phyloP scores from a whole-genome alignment of 2,329 filamentous ascomycete genomes.

The Ceratocystis harringtonii region DNA sequence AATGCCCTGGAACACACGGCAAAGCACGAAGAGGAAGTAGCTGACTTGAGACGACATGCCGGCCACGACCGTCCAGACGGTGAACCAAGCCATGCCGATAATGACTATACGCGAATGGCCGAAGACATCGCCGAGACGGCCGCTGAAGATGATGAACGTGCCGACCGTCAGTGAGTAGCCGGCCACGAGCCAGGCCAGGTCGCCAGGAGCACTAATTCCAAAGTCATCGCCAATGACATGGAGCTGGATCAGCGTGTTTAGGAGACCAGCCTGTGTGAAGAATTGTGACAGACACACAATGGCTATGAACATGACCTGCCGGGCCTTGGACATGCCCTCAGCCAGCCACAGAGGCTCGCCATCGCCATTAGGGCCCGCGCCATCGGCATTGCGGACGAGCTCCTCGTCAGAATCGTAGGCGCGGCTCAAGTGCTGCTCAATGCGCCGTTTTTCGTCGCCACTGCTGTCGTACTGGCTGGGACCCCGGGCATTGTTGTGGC shows the following conservation, averaged over 20 bases:
- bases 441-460: slow-evolving; percentile 6
- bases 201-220: slow-evolving; percentile 27
- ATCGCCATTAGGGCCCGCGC: background rate
- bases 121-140: slow-evolving; percentile 41
- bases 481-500: background rate
- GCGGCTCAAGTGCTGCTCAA: background rate
- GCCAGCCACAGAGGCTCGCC: slow-evolving; percentile 13
- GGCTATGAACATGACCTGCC: slow-evolving; percentile 27
- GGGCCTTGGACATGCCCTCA: slow-evolving; percentile 17
- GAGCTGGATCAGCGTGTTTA: slow-evolving; percentile 31
- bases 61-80: slow-evolving; percentile 35
- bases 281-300: slow-evolving; percentile 34
- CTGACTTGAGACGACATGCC: slow-evolving; percentile 33
- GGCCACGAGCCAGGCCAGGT: slow-evolving; percentile 42
- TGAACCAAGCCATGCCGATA: slow-evolving; percentile 39
- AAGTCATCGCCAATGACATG: slow-evolving; percentile 27
- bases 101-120: slow-evolving; percentile 42
- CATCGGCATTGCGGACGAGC: background rate
- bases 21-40: slow-evolving; percentile 25
- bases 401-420: slow-evolving; percentile 10
- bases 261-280: slow-evolving; percentile 25
- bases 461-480: background rate
- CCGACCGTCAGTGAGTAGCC: slow-evolving; percentile 42
- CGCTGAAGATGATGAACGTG: slow-evolving; percentile 42
- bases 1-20: slow-evolving; percentile 42